Evolutionary conservation across 495 filamentous ascomycete species (phyloP), one percentile per base, ranked within the genome.

Genomic region (Apodospora peruviana): DNA sequence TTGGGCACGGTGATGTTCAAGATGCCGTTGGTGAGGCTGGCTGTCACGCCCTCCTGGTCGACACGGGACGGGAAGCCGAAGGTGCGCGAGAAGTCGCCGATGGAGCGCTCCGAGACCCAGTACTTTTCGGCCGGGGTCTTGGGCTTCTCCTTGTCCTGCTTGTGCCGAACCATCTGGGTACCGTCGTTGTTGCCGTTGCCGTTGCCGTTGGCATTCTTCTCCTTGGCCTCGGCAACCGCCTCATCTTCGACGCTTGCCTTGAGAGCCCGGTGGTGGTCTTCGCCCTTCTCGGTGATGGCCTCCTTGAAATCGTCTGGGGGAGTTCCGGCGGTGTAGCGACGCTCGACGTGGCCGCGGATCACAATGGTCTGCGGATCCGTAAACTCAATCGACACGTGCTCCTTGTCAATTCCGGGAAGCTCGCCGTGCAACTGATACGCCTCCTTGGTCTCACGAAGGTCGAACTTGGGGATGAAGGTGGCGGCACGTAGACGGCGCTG

Each of bases 371-470:
- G 76, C 4, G 75, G 68, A 61, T 95, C 91, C 42, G 79, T 81
- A 75, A 95, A 95, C 65, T 95, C 88, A 58, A 96, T 86, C 44
- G 80, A 70, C 52, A 96, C 67, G 57, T 94, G 75, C 48, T 85
- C 79, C 60, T 88, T 85, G 41, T 87, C 78, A 40, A 90, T 75
- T 34, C 91, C 91, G 0, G 91, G 89, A 0, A 96, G 78, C 66
- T 96, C 91, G 57, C 90, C 90, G 57, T 93, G 82, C 2, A 97
- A 82, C 57, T 90, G 78, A 66, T 91, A 97, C 55, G 61, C 62
- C 12, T 81, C 60, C 36, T 77, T 71, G 2, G 73, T 65, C 68
- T 95, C 90, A 48, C 78, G 77, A 39, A 95, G 76, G 61, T 96
- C 91, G 68, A 96, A 96, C 51, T 80, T 56, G 45, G 63, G 63